Evolutionary conservation across 768 basidiomycete genomes (phyloP), one percentile per base, ranked within the genome.

Genomic region (Lactarius pseudohatsudake): DNA sequence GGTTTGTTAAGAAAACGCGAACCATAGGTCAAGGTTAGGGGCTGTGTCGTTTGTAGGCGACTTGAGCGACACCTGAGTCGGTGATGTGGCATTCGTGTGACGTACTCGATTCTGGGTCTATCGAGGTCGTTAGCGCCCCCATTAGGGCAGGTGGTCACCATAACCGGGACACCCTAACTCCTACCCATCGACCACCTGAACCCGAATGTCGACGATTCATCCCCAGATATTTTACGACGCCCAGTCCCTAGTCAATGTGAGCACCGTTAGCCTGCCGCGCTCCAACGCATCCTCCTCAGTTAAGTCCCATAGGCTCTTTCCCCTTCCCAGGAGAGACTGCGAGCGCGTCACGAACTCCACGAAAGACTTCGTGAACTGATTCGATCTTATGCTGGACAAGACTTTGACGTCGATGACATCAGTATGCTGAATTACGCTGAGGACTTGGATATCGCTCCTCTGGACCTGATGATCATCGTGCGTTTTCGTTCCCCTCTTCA

Each of bases 401-500:
- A 36, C 15, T 61, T 69, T n/a, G 67, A 69, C 53, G 56, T 70
- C 2, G 60, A 61, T 43, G 69, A 69, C 16, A 34, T 65, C 6
- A 57, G 61, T 38, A 70, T 70, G 69, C 36, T 26, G 5, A 32
- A 58, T 28, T 70, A 70, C 13, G 67, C 63, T 7, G 50, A 59
- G 26, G 70, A 70, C 47, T 26, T 69, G 43, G 64, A 69, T 5
- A 53, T 63, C 32, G 64, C 67, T 2, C 70, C 70, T 28, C 5
- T 70, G n/a, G 64, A 70, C 22, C 30, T 70, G 6, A 28, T 63
- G 38, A 56, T 70, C 22, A 58, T 64, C 36, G 70, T 70, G 8
- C 26, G 70, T 64, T 53, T 26, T 30, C 26, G 7, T 36, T 26
- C 16, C 30, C 4, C 10, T 28, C 30, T 34, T 28, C 40, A 54